These are phyloP conservation scores for Epithemia pelagica DNA, from an alignment of 108 stramenopile species.

Conservation along the genomic window DNA sequence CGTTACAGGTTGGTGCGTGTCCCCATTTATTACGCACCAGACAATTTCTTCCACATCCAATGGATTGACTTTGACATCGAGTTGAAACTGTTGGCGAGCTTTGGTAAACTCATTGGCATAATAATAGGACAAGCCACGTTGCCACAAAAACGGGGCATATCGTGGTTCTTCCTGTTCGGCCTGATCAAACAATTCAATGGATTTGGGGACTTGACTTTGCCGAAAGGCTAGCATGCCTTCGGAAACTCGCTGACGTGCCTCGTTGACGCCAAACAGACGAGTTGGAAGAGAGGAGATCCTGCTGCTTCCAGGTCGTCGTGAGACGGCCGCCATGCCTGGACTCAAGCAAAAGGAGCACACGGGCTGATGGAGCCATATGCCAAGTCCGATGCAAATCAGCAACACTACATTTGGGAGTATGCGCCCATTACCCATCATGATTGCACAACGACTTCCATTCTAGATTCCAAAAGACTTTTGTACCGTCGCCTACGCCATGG, in stretches of 20 bases:
- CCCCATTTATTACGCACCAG: too few relatives aligned
- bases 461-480: too few relatives aligned
- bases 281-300: background rate
- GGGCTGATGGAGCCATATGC: too few relatives aligned
- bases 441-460: too few relatives aligned
- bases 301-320: too few relatives aligned
- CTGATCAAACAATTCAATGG: conserved; percentile 41
- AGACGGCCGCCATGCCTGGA: too few relatives aligned
- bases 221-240: conserved; percentile 58
- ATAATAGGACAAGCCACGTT: conserved; percentile 63
- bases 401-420: too few relatives aligned
- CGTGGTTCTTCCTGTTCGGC: conserved; percentile 23
- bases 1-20: too few relatives aligned
- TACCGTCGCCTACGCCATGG: too few relatives aligned
- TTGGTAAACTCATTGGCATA: conserved; percentile 53
- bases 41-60: conserved; percentile 77
- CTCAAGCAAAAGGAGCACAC: too few relatives aligned
- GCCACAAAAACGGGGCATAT: conserved; percentile 62
- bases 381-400: too few relatives aligned
- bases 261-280: background rate
- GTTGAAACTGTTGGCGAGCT: conserved; percentile 31
- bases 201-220: conserved; percentile 30
- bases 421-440: too few relatives aligned
- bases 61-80: conserved; percentile 44
- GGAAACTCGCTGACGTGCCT: conserved; percentile 31